A percentile compares a stretch with the other conserved stretches of the same genome.
Conservation (phyloP, 345 rosid species). For the Crucihimalaya himalaica region DNA sequence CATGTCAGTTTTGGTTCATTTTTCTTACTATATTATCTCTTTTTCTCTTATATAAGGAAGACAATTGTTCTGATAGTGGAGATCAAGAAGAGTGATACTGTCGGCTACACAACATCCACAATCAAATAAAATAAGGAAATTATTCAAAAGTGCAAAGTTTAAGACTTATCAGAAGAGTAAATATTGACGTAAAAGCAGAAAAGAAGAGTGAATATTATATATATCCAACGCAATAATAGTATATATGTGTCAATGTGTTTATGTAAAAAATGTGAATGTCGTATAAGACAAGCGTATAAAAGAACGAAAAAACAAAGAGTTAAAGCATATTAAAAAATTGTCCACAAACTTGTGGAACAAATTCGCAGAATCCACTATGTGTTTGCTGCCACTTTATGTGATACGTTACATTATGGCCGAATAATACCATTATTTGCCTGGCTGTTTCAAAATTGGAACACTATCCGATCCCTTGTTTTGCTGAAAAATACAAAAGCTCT, state of each 20-base stretch:
- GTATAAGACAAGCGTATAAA: slow-evolving; percentile 13
- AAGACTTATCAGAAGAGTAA: slow-evolving; percentile 19
- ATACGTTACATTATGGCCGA: slow-evolving; percentile 34
- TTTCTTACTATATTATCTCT: slow-evolving; percentile 13
- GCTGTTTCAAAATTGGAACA: slow-evolving; percentile 30
- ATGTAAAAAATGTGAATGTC: slow-evolving; percentile 1
- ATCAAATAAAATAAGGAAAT: slow-evolving; percentile 28
- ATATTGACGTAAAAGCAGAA: too few relatives aligned
- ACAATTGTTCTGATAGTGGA: slow-evolving; percentile 48
- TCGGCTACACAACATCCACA: slow-evolving; percentile 36
- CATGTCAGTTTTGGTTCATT: slow-evolving; percentile 43
- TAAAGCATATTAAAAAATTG: background rate
- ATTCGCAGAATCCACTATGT: slow-evolving; percentile 36
- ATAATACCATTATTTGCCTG: slow-evolving; percentile 32
- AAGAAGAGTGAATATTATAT: slow-evolving; percentile 12
- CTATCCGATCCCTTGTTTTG: slow-evolving; percentile 36
- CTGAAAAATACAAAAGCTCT: slow-evolving; percentile 30
- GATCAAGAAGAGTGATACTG: slow-evolving; percentile 43
- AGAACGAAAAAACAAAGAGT: slow-evolving; percentile 1
- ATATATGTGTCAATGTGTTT: background rate
- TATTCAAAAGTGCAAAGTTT: slow-evolving; percentile 23
- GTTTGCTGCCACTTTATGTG: slow-evolving; percentile 37
- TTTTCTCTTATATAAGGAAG: slow-evolving; percentile 32
- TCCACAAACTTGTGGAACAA: slow-evolving; percentile 24
- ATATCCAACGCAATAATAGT: background rate